Percentiles rank a stretch among this genome's conserved stretches.
phyloP scores from a whole-genome alignment of 2,329 filamentous ascomycete species.

The Penicillium frequentans region DNA sequence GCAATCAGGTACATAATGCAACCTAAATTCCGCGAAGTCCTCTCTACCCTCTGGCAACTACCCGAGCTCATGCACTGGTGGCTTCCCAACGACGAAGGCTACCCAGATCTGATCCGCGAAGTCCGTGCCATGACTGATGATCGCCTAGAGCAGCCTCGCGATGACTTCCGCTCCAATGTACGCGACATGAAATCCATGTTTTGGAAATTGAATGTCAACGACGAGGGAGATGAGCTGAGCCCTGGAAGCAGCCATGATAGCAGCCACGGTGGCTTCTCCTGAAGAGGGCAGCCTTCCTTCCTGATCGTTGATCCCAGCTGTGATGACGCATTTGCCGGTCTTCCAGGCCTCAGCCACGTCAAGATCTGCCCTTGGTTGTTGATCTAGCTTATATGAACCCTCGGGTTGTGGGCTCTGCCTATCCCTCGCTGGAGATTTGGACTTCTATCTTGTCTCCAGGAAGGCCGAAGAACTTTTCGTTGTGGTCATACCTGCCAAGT shows the following conservation, averaged over 20 bases:
- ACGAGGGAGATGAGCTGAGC: constrained; percentile 33
- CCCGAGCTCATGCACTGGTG: constrained; percentile 78
- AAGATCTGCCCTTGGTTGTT: neutral
- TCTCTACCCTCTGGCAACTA: constrained; percentile 74
- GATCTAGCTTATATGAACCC: neutral
- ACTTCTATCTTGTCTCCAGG: neutral
- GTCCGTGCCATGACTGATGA: constrained; percentile 82
- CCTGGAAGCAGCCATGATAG: constrained; percentile 11
- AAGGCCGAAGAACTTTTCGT: neutral
- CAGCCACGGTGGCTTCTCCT: constrained; percentile 13
- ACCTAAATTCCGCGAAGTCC: constrained; percentile 67
- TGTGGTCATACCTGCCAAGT: neutral
- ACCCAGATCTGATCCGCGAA: constrained; percentile 70
- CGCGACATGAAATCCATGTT: constrained; percentile 76
- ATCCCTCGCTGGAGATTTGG: neutral
- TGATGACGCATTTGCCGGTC: neutral
- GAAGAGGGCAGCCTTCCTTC: neutral
- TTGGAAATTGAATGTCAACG: constrained; percentile 59
- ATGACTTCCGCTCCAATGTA: constrained; percentile 61
- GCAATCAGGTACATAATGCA: constrained; percentile 78
- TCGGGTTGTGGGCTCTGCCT: neutral
- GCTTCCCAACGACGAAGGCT: constrained; percentile 79
- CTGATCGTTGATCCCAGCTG: neutral
- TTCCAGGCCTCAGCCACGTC: neutral
- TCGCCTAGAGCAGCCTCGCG: constrained; percentile 59